phyloP scores from a whole-genome alignment of 495 filamentous ascomycete species.

The Hamigera avellanea region DNA sequence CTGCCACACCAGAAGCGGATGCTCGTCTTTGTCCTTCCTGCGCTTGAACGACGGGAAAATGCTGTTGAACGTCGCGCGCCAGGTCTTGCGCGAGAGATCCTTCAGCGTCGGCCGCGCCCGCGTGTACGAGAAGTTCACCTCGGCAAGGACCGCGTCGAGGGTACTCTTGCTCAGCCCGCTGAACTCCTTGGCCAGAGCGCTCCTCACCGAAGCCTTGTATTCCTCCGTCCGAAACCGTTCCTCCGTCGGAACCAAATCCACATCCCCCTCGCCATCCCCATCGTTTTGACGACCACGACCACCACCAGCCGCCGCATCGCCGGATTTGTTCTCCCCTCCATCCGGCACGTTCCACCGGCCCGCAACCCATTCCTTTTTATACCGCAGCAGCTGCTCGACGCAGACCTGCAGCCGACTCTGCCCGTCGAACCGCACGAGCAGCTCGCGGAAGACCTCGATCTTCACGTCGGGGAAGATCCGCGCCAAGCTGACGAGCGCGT shows the following conservation, averaged over 20 bases:
- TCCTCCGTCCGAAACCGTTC: conserved; percentile 62
- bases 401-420: conserved; percentile 76
- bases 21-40: conserved; percentile 44
- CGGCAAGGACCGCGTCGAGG: conserved; percentile 80
- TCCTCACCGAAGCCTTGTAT: conserved; percentile 64
- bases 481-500: conserved; percentile 55
- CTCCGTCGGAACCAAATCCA: conserved; percentile 41
- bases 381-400: conserved; percentile 72
- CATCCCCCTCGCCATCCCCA: conserved; percentile 6
- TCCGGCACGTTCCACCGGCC: conserved; percentile 54
- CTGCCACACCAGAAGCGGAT: conserved; percentile 57
- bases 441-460: conserved; percentile 84
- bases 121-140: conserved; percentile 79
- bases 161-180: conserved; percentile 65
- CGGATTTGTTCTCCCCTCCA: conserved; percentile 8
- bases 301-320: conserved; percentile 4
- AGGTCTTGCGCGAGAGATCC: conserved; percentile 66
- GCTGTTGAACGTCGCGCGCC: conserved; percentile 70
- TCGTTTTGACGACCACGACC: conserved; percentile 1
- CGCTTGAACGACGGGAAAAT: conserved; percentile 60
- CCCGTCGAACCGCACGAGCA: conserved; percentile 69
- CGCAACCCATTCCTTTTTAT: conserved; percentile 61
- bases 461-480: conserved; percentile 79
- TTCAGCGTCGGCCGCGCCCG: conserved; percentile 65
- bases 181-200: conserved; percentile 62